Percentiles rank a stretch among this genome's conserved stretches.
These are phyloP conservation scores for Prototheca wickerhamii DNA, from an alignment of 163 green algal genomes.

Conservation along the genomic window DNA sequence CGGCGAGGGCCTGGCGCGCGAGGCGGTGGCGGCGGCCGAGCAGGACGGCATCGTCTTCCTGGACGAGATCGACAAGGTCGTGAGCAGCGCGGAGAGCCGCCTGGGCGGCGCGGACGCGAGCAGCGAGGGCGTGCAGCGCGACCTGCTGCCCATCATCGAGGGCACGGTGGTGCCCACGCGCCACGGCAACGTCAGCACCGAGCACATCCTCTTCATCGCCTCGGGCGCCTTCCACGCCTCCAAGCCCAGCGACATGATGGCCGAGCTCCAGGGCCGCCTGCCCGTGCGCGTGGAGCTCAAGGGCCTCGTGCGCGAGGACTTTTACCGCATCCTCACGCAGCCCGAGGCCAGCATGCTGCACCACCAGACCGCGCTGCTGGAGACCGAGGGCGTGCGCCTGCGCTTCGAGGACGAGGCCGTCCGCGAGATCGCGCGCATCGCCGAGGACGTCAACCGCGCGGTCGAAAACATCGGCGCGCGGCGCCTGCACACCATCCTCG, in stretches of 20 bases:
- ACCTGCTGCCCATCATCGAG: slow-evolving; percentile 97
- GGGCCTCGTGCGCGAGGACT: slow-evolving; percentile 69
- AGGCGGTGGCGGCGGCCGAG: slow-evolving; percentile 82
- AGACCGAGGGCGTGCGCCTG: slow-evolving; percentile 82
- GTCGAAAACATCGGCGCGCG: slow-evolving; percentile 90
- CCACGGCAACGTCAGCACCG: slow-evolving; percentile 86
- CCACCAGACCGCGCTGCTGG: slow-evolving; percentile 84
- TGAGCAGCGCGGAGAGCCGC: slow-evolving; percentile 42
- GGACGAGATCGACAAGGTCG: slow-evolving; percentile 98
- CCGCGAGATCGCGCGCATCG: slow-evolving; percentile 65
- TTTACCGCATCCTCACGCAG: slow-evolving; percentile 93
- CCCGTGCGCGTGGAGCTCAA: slow-evolving; percentile 91
- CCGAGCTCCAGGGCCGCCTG: slow-evolving; percentile 88
- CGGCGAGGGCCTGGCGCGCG: slow-evolving; percentile 62
- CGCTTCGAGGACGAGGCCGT: slow-evolving; percentile 65
- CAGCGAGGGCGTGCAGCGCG: slow-evolving; percentile 89
- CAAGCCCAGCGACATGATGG: slow-evolving; percentile 93
- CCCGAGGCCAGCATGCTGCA: slow-evolving; percentile 86
- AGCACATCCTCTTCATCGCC: slow-evolving; percentile 97
- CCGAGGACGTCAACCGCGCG: slow-evolving; percentile 74
- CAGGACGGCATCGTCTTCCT: slow-evolving; percentile 95
- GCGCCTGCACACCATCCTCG: slow-evolving; percentile 86
- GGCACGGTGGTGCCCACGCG: slow-evolving; percentile 78
- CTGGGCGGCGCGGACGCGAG: slow-evolving; percentile 51
- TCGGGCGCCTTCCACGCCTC: slow-evolving; percentile 77